A percentile compares a stretch with the other conserved stretches of the same genome.
Evolutionary conservation across 345 rosid genomes (phyloP).

Genomic region (Draba incana): DNA sequence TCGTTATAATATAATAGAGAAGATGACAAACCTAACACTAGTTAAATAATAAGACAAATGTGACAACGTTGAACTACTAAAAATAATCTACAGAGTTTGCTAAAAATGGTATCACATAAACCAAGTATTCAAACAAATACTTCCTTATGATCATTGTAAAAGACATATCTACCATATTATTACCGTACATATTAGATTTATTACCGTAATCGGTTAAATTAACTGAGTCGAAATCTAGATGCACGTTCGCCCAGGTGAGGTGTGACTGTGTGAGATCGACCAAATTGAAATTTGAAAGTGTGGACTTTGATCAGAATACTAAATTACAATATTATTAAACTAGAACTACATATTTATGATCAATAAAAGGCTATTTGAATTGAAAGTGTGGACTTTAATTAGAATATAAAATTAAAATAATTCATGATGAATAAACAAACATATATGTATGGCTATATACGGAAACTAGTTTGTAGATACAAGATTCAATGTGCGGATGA

Average conservation of each 20-base stretch:
- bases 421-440: too few relatives aligned
- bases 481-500: constrained; percentile 25
- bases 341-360: too few relatives aligned
- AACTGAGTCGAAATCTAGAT: neutral
- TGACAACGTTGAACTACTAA: constrained; percentile 14
- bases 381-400: too few relatives aligned
- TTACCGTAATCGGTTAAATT: neutral
- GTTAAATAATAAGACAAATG: neutral
- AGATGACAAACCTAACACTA: neutral
- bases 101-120: neutral
- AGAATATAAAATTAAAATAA: too few relatives aligned
- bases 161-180: neutral
- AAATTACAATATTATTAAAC: too few relatives aligned
- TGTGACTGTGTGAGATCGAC: too few relatives aligned
- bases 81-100: neutral
- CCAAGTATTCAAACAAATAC: neutral
- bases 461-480: neutral
- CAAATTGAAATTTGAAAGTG: too few relatives aligned
- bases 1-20: neutral
- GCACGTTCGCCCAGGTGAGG: neutral
- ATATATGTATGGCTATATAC: too few relatives aligned
- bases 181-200: neutral
- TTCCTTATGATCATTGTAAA: neutral
- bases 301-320: too few relatives aligned
- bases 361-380: too few relatives aligned